Conservation (phyloP, 1,139 yeast species). For the Arxiozyma bovina region DNA sequence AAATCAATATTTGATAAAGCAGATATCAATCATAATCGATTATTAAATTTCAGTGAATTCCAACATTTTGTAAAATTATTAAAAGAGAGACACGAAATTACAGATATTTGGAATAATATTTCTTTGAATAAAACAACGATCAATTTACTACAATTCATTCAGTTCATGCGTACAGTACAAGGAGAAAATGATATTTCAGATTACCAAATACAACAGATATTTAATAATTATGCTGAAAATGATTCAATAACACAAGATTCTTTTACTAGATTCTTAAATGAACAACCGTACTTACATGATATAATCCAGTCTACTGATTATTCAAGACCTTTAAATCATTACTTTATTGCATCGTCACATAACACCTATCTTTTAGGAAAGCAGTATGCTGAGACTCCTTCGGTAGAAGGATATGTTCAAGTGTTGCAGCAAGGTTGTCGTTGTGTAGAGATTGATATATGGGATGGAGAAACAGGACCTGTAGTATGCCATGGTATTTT, state of each 20-base stretch:
- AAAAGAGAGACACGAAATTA: constrained; percentile 45
- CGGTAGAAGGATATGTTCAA: constrained; percentile 83
- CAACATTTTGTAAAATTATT: constrained; percentile 54
- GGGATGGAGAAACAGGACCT: constrained; percentile 84
- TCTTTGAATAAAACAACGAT: constrained; percentile 19
- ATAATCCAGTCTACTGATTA: constrained; percentile 49
- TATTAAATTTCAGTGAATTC: constrained; percentile 60
- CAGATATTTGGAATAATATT: constrained; percentile 33
- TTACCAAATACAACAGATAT: constrained; percentile 34
- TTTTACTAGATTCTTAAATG: constrained; percentile 34
- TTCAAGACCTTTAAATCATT: constrained; percentile 68
- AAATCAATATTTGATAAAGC: constrained; percentile 40
- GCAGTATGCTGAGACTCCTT: constrained; percentile 86
- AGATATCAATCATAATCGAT: constrained; percentile 38
- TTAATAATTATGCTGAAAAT: constrained; percentile 36
- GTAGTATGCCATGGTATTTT: constrained; percentile 88
- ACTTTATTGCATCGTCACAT: constrained; percentile 86
- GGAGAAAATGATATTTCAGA: constrained; percentile 34
- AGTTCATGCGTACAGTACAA: constrained; percentile 47
- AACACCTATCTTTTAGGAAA: constrained; percentile 86
- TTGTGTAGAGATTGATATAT: constrained; percentile 85
- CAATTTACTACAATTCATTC: constrained; percentile 34
- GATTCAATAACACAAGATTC: constrained; percentile 22
- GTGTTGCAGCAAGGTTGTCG: constrained; percentile 88
- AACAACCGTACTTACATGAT: constrained; percentile 35